These are phyloP conservation scores for Eragrostis nindensis DNA, from an alignment of 176 grass and related monocot genomes.

Conservation along the genomic window DNA sequence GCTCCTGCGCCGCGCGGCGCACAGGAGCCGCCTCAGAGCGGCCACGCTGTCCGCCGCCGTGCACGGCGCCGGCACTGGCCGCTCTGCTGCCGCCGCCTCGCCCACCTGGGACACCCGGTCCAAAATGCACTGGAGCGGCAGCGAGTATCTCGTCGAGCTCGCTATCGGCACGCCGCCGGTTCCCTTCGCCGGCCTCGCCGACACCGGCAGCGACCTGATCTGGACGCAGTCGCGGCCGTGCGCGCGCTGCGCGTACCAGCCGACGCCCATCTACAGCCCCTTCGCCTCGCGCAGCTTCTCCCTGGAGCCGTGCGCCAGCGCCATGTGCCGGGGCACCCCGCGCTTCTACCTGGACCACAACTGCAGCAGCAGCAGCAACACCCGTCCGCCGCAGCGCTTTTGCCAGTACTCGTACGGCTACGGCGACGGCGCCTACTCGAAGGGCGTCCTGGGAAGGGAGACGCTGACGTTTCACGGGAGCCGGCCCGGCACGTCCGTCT, in stretches of 20 bases:
- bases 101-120: neutral
- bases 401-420: slow-evolving; percentile 21
- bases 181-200: neutral
- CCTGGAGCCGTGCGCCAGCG: neutral
- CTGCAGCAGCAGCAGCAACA: neutral
- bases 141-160: neutral
- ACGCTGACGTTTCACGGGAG: slow-evolving; percentile 32
- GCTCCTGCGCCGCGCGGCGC: neutral
- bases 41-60: neutral
- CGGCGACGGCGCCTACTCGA: neutral
- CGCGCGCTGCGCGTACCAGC: neutral
- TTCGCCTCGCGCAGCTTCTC: neutral
- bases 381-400: neutral
- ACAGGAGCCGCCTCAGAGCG: neutral
- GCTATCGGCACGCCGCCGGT: neutral
- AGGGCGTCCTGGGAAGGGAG: slow-evolving; percentile 17
- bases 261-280: neutral
- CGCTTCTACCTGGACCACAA: neutral
- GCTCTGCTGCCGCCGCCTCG: neutral
- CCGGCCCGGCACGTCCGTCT: neutral
- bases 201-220: slow-evolving; percentile 19
- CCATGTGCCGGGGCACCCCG: neutral
- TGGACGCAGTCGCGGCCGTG: neutral
- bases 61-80: neutral
- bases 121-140: neutral